These are phyloP conservation scores for Diddensiella santjacobensis DNA, from an alignment of 805 yeast species.

Conservation along the genomic window DNA sequence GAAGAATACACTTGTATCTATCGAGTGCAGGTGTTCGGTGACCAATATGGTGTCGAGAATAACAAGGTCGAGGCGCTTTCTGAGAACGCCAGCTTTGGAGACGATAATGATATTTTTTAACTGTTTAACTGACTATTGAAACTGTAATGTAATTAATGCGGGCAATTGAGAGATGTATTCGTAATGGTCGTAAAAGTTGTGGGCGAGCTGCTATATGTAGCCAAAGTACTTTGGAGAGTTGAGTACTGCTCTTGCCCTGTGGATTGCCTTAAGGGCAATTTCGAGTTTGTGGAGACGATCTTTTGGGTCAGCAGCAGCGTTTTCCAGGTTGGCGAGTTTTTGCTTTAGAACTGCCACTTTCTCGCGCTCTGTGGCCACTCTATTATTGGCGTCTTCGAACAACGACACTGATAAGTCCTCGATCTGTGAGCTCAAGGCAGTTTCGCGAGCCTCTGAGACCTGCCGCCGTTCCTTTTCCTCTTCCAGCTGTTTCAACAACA, in stretches of 20 bases:
- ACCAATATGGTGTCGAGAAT: background rate
- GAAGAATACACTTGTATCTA: conserved; percentile 32
- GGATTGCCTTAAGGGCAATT: conserved; percentile 22
- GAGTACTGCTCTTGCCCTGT: conserved; percentile 20
- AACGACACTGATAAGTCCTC: conserved; percentile 25
- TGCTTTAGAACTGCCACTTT: background rate
- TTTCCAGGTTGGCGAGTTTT: background rate
- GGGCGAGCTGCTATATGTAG: conserved; percentile 8
- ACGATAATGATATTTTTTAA: conserved; percentile 6
- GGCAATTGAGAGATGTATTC: background rate
- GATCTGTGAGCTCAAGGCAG: conserved; percentile 19
- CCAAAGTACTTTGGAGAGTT: conserved; percentile 18
- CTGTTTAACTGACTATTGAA: background rate
- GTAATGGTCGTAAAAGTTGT: conserved; percentile 2
- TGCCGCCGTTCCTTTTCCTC: conserved; percentile 20
- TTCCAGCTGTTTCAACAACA: conserved; percentile 1
- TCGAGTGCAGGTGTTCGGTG: conserved; percentile 30
- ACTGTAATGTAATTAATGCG: background rate
- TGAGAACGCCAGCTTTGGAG: conserved; percentile 7
- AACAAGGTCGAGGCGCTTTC: background rate
- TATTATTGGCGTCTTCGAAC: conserved; percentile 25
- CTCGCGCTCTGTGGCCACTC: conserved; percentile 19
- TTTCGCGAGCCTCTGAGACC: conserved; percentile 22
- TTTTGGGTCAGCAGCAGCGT: conserved; percentile 6
- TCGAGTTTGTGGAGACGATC: conserved; percentile 21